These are phyloP conservation scores for Hibiscus trionum DNA, from an alignment of 345 rosid genomes.

Conservation along the genomic window DNA sequence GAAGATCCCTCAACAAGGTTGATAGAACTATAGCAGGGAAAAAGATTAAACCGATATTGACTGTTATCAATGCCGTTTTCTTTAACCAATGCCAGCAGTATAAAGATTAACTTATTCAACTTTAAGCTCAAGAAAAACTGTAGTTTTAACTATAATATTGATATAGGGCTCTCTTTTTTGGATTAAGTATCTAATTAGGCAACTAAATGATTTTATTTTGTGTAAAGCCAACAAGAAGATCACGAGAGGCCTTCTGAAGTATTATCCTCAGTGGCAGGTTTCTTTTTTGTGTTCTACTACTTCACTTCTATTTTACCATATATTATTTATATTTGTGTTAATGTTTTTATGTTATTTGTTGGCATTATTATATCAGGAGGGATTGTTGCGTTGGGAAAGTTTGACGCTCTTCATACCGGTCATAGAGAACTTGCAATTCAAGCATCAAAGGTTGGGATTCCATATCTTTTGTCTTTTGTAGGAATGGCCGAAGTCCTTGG, in stretches of 20 bases:
- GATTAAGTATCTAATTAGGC: neutral
- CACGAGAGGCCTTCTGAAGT: conserved; percentile 42
- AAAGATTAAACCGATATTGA: too few species aligned
- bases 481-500: conserved; percentile 92
- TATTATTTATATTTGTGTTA: neutral
- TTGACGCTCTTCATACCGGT: conserved; percentile 89
- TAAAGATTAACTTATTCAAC: neutral
- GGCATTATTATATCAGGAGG: conserved; percentile 45
- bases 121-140: neutral
- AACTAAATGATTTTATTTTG: conserved; percentile 30
- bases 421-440: conserved; percentile 92
- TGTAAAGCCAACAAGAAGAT: conserved; percentile 60
- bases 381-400: conserved; percentile 89
- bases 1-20: too few species aligned
- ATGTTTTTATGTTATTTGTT: neutral
- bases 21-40: too few species aligned
- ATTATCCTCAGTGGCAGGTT: conserved; percentile 64
- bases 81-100: too few species aligned
- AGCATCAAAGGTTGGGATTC: conserved; percentile 82
- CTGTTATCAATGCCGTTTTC: too few species aligned
- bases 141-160: neutral
- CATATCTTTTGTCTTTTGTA: conserved; percentile 75
- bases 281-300: conserved; percentile 3
- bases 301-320: neutral
- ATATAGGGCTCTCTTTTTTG: neutral